Evolutionary conservation across 2,329 filamentous ascomycete species (phyloP).

Genomic region (Diaporthe nobilis): DNA sequence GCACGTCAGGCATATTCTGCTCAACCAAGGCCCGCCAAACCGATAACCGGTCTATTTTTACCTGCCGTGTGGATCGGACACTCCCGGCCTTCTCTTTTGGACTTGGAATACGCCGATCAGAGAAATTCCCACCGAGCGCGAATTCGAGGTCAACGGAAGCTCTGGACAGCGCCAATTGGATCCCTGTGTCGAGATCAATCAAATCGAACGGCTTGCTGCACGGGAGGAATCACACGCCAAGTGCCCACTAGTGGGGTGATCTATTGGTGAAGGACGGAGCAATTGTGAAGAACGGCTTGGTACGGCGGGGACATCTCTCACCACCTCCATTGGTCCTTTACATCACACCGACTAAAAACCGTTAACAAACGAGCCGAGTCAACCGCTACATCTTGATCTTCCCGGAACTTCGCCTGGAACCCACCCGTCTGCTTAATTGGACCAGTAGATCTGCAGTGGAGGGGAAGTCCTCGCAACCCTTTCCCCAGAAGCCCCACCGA

Average conservation of each 20-base stretch:
- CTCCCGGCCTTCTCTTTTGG: conserved; percentile 21
- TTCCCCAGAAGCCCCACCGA: conserved; percentile 32
- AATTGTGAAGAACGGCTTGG: conserved; percentile 33
- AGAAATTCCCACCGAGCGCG: background rate
- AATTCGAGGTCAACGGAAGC: background rate
- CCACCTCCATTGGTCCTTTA: conserved; percentile 36
- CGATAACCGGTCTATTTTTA: conserved; percentile 28
- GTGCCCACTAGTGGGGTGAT: conserved; percentile 36
- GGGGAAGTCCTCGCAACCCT: conserved; percentile 13
- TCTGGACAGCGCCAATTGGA: background rate
- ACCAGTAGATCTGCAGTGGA: conserved; percentile 19
- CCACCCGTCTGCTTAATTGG: conserved; percentile 33
- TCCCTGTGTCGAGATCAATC: background rate
- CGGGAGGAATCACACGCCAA: conserved; percentile 40
- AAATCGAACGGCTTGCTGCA: conserved; percentile 27
- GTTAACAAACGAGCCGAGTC: conserved; percentile 19
- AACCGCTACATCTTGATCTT: conserved; percentile 18
- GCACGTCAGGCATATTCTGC: background rate
- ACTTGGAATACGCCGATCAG: conserved; percentile 18
- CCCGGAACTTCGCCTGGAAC: conserved; percentile 20
- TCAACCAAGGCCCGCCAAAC: conserved; percentile 10
- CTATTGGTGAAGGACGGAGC: conserved; percentile 35
- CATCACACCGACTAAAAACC: conserved; percentile 38
- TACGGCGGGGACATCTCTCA: conserved; percentile 37
- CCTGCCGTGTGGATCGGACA: conserved; percentile 21